Evolutionary conservation across 2,329 filamentous ascomycete genomes (phyloP).

Genomic region (Aspergillus felis): DNA sequence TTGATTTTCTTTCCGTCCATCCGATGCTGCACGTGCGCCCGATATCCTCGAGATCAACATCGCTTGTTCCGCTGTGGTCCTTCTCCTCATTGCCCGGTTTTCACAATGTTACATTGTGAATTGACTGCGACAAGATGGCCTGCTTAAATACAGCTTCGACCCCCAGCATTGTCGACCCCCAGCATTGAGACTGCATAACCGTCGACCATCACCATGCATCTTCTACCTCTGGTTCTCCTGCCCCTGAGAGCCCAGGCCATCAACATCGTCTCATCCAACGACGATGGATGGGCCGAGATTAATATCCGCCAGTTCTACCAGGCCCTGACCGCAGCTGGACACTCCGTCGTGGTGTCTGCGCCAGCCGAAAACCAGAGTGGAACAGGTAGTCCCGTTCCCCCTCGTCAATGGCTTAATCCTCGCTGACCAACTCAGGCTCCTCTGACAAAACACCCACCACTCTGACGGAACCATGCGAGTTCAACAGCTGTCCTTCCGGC

Average conservation of each 20-base stretch:
- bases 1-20: too few species aligned
- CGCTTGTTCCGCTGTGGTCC: too few species aligned
- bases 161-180: too few species aligned
- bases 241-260: conserved; percentile 28
- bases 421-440: conserved; percentile 46
- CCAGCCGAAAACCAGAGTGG: conserved; percentile 66
- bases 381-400: conserved; percentile 42
- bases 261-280: conserved; percentile 64
- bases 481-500: conserved; percentile 56
- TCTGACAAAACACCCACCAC: conserved; percentile 46
- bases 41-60: too few species aligned
- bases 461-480: conserved; percentile 55
- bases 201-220: conserved; percentile 17
- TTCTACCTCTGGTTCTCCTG: conserved; percentile 16
- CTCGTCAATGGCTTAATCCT: neutral
- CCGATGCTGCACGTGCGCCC: too few species aligned
- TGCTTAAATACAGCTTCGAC: too few species aligned
- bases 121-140: too few species aligned
- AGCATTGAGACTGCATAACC: too few species aligned
- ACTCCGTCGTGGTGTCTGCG: conserved; percentile 61
- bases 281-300: conserved; percentile 70
- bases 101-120: too few species aligned
- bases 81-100: too few species aligned
- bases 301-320: conserved; percentile 61
- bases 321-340: conserved; percentile 51